Evolutionary conservation across 805 yeast species (phyloP), one percentile per base, ranked within the genome.

Genomic region (Diddensiella caesifluorescens): DNA sequence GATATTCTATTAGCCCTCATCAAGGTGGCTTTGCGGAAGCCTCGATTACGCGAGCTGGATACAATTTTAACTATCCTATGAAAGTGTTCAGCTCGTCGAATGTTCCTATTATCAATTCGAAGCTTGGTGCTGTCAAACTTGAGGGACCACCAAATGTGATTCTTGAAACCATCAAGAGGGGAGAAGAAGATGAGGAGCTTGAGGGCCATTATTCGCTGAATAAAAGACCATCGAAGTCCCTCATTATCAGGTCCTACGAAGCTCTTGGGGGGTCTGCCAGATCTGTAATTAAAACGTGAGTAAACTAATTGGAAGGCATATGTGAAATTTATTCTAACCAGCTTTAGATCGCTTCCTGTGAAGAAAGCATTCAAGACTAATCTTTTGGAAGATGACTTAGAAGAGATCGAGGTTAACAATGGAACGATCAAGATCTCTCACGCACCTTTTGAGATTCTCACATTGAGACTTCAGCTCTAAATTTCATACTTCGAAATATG

Each of bases 1-100:
- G 79, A 47, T 92, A 89, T 62, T 94, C 94, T 0, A 63, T 90
- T 25, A 74, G 76, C 44, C 96, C 97, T 4, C 98, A 90, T 61
- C 52, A 57, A 13, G 95, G 95, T 3, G 63, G 73, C 0, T 66
- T 90, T 37, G 70, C 76, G 7, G 69, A 76, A 5, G 59, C 71
- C 1, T 75, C 77, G 20, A 79, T 87, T 2, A 89, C 90, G 12
- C 74, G 76, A 46, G 71, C 80, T 34, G 95, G 86, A 0, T 76
- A 81, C 64, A 82, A 82, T 57, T 86, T 87, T 69, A 92, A 92
- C 63, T 81, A 77, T 59, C 67, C 69, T 25, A 48, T 62, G 41
- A 22, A 35, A 7, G 48, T 44, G 22, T 97, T 97, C 0, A 97
- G 90, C 70, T 88, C 80, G 12, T 71, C 77, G 56, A 97, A 97